A percentile compares a stretch with the other conserved stretches of the same genome.
Evolutionary conservation across 371 early-diverging fungal genomes (phyloP).

Genomic region (Mortierella sp.): DNA sequence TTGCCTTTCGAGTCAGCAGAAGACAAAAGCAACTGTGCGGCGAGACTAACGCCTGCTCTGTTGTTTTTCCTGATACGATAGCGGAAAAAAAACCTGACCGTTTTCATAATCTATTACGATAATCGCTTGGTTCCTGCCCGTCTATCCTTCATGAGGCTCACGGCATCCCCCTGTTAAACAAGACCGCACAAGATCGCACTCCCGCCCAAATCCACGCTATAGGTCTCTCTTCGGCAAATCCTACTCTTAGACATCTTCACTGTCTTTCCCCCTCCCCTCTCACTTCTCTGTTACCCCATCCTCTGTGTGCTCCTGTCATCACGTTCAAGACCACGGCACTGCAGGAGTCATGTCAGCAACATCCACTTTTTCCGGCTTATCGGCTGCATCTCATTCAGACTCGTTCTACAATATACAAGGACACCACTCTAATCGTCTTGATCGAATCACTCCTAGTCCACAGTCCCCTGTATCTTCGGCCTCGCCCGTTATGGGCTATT

Average conservation of each 20-base stretch:
- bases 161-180: too few relatives aligned
- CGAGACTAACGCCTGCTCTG: too few relatives aligned
- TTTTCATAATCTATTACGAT: background rate
- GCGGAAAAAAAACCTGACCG: background rate
- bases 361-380: background rate
- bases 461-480: conserved; percentile 9
- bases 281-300: background rate
- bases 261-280: background rate
- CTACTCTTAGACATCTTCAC: too few relatives aligned
- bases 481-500: conserved; percentile 6
- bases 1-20: too few relatives aligned
- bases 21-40: too few relatives aligned
- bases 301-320: background rate
- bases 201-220: background rate
- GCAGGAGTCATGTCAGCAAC: conserved; percentile 1
- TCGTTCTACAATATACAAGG: background rate
- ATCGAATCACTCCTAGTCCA: conserved; percentile 3
- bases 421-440: background rate
- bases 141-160: background rate
- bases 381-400: conserved; percentile 4
- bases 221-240: too few relatives aligned
- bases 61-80: too few relatives aligned
- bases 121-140: background rate
- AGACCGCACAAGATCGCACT: background rate
- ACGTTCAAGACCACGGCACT: background rate